Base-by-base conservation (phyloP, 202 grass and related monocot species). In the Zizania palustris region DNA sequence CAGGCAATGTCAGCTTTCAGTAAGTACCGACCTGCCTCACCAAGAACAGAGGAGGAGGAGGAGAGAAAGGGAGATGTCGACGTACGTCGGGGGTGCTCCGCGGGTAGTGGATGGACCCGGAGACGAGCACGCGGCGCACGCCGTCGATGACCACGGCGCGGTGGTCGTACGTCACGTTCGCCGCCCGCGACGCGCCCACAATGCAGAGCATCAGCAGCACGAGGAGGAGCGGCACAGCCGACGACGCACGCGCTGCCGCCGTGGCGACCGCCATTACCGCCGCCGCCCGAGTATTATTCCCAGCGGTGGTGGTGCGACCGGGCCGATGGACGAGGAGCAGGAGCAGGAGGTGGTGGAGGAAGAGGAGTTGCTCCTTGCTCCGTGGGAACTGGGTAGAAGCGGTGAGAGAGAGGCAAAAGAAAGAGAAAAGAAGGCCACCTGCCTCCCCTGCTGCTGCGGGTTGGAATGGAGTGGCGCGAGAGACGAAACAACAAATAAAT, bases 101-200 rank as follows among this genome's bases (percentile, higher is more conserved):
- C n/a, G 96, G 96, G 71, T 98, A 98, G 73, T 98, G 96, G 71
- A 98, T 87, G 77, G 96, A 95, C 5, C 96, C 96, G 60, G 96
- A 98, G 91, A 98, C 78, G 79, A 98, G 91, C 40, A 95, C 96
- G 50, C 91, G 85, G 41, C 96, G 91, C 70, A 82, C 85, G 60
- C 91, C 96, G 83, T 98, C 84, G 61, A 98, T 88, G 40, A 98
- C 87, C 40, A 98, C 34, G 35, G 96, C 96, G 35, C 96, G 89
- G 85, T 92, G 87, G 83, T 98, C 91, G 76, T 98, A 95, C 75
- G 89, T 90, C 68, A 98, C 96, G 60, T 90, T 93, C 28, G 78
- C 40, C 79, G 86, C 91, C 75, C 37, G 11, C 57, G 83, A 38
- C 6, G 54, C 34, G 33, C 82, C 61, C 38, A 78, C 76, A 38